Base-by-base conservation (phyloP, 192 early-diverging fungal species). In the Coemansia guatemalensis region DNA sequence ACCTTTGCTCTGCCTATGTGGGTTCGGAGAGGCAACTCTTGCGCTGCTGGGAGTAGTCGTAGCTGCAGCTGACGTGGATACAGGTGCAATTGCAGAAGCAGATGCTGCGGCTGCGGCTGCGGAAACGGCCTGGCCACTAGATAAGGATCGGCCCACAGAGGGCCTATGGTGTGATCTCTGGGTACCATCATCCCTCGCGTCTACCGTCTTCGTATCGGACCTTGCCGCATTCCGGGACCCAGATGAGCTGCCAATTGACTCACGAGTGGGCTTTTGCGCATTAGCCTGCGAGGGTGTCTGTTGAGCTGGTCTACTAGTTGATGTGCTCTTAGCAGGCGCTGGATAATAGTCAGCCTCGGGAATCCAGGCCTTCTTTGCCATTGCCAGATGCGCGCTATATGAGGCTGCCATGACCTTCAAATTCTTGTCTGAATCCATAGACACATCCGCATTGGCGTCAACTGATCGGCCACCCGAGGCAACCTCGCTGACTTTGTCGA, bases 361-460 rank as follows among this genome's bases (percentile, higher is more conserved):
- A 33, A 80, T 68, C 77, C 71, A 74, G 29, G 5, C 54, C 62
- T 63, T 74, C 48, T 74, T 80, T 0, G 71, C 77, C 65, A 59
- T 67, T 3, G 44, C 32, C 30, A 80, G 47, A 11, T 67, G 67
- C 0, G 72, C 64, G 20, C 72, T 53, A 24, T 80, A 80, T 23
- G 77, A 74, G 5, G 65, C 66, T 5, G 77, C 77, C 61, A 80
- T 58, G 48, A 74, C 77, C 66, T 74, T 80, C 30, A 80, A 62
- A 47, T 71, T 74, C 47, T 74, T 80, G 68, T 64, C 69, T 14
- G 67, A 69, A 8, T 73, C 76, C 0, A 25, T 30, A 11, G 33
- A 11, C 18, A 26, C 61, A 29, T 58, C 21, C 39, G 26, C 53
- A 41, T 35, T 25, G 44, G 14, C 26, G 4, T 7, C 41, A 30